Evolutionary conservation across 306 rosid genomes (phyloP).

Genomic region (Prunus padus): DNA sequence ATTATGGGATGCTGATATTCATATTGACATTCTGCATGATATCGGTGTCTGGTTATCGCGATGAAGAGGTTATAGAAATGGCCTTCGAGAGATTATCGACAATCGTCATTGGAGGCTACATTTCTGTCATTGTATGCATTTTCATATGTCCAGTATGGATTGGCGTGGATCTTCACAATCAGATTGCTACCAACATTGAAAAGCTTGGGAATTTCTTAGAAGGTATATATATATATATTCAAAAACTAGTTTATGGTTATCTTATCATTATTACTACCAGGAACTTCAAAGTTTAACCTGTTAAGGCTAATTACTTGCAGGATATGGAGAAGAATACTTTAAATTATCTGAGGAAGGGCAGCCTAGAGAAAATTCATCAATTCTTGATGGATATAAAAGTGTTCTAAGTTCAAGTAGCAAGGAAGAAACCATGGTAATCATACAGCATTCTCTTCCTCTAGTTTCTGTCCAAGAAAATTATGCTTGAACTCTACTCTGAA

Average conservation of each 20-base stretch:
- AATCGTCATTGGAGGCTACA: constrained; percentile 15
- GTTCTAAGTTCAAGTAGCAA: constrained; percentile 16
- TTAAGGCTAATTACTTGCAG: not conserved
- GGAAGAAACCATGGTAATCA: constrained; percentile 28
- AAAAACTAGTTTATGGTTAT: not conserved
- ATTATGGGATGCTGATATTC: constrained; percentile 24
- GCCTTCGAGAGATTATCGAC: constrained; percentile 6
- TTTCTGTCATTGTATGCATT: not conserved
- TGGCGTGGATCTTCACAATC: constrained; percentile 26
- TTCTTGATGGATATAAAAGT: constrained; percentile 18
- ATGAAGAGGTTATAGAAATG: constrained; percentile 12
- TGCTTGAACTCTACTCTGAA: not conserved
- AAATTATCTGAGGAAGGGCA: not conserved
- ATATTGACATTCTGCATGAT: constrained; percentile 26
- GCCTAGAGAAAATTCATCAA: not conserved
- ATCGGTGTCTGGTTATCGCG: constrained; percentile 26
- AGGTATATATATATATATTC: constrained; percentile 2
- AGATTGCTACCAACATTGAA: constrained; percentile 22
- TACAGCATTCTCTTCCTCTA: not conserved
- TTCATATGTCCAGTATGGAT: constrained; percentile 24
- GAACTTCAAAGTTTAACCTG: not conserved
- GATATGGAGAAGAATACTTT: constrained; percentile 27
- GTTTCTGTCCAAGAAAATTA: not conserved
- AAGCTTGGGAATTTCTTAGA: constrained; percentile 25
- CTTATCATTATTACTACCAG: not conserved